Evolutionary conservation across 1,284 basidiomycete species (phyloP).

Genomic region (Laetiporus sulphureus): DNA sequence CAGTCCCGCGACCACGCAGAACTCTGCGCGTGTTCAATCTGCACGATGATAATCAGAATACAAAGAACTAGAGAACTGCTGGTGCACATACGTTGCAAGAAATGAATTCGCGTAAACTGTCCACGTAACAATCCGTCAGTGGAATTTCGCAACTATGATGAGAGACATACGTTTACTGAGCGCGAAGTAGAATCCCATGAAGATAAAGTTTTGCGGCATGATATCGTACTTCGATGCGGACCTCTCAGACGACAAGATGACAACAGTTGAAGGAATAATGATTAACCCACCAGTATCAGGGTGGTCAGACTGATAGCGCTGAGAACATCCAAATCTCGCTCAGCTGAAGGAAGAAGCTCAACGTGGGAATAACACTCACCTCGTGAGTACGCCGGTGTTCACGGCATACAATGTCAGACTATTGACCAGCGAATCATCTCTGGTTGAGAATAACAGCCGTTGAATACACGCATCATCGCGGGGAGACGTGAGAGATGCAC

Average conservation of each 20-base stretch:
- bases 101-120: conserved; percentile 64
- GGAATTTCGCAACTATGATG: not conserved
- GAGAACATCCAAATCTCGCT: not conserved
- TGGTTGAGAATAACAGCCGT: too few relatives aligned
- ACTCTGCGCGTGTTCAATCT: conserved; percentile 39
- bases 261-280: not conserved
- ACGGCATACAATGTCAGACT: conserved; percentile 46
- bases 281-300: conserved; percentile 42
- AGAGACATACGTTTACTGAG: conserved; percentile 47
- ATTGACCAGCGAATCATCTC: conserved; percentile 56
- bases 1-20: conserved; percentile 38
- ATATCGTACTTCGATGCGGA: conserved; percentile 41
- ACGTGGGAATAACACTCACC: conserved; percentile 29
- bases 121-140: too few relatives aligned
- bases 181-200: conserved; percentile 52
- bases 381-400: conserved; percentile 57
- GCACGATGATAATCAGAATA: not conserved
- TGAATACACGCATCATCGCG: too few relatives aligned
- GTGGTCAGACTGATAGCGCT: conserved; percentile 55
- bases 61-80: not conserved
- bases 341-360: not conserved
- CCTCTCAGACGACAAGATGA: conserved; percentile 1
- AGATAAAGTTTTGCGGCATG: conserved; percentile 50
- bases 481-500: conserved; percentile 21
- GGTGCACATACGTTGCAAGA: conserved; percentile 48